These are phyloP conservation scores for Colletotrichum paranaense DNA, from an alignment of 2,329 filamentous ascomycete genomes.

Conservation along the genomic window DNA sequence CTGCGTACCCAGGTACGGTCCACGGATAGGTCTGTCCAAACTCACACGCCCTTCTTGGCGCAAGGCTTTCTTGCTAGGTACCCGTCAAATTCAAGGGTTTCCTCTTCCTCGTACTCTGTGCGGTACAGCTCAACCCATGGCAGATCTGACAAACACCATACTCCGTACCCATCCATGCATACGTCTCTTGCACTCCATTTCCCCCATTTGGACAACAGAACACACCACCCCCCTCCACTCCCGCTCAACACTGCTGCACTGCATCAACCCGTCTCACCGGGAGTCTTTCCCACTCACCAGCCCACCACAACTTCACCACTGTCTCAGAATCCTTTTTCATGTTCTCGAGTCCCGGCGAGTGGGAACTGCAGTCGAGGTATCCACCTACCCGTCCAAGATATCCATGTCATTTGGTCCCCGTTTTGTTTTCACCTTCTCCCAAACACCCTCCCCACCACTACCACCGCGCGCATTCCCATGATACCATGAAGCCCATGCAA, in stretches of 20 bases:
- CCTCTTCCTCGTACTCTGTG: not conserved
- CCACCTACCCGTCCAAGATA: not conserved
- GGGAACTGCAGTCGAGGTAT: not conserved
- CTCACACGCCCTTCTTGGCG: not conserved
- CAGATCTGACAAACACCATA: not conserved
- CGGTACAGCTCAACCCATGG: not conserved
- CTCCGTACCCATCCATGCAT: not conserved
- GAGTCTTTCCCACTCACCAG: not conserved
- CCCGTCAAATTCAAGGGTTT: not conserved
- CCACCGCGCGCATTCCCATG: not conserved
- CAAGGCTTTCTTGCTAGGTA: conserved; percentile 8
- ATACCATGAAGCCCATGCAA: not conserved
- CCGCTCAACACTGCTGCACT: not conserved
- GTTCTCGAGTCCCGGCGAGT: not conserved
- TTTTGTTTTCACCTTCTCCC: not conserved
- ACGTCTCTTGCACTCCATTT: not conserved
- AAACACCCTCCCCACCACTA: too few species aligned
- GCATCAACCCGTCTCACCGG: not conserved
- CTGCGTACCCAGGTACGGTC: not conserved
- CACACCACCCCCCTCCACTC: not conserved
- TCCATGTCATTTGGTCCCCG: not conserved
- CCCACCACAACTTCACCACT: not conserved
- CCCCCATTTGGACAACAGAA: not conserved
- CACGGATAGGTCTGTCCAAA: not conserved
- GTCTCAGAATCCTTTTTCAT: not conserved